These are phyloP conservation scores for Thermothelomyces thermophilus DNA, from an alignment of 2,329 filamentous ascomycete species.

Conservation along the genomic window DNA sequence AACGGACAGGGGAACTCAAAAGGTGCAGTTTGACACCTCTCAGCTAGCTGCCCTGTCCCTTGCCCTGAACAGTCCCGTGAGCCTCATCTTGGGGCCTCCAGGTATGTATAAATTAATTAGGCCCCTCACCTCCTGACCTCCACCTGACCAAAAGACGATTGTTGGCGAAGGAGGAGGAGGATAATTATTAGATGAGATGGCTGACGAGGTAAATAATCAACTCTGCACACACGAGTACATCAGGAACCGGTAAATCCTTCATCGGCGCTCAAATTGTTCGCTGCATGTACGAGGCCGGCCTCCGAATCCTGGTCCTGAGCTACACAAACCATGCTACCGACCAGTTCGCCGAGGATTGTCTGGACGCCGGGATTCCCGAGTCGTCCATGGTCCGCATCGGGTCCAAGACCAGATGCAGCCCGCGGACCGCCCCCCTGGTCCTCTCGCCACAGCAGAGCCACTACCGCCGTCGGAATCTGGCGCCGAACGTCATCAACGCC, in stretches of 20 bases:
- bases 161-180: no score
- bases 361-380: conserved; percentile 48
- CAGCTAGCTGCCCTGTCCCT: conserved; percentile 51
- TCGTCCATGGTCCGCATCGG: conserved; percentile 56
- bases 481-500: conserved; percentile 37
- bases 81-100: conserved; percentile 66
- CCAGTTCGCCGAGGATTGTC: conserved; percentile 59
- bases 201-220: no score
- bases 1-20: not conserved
- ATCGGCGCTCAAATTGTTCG: conserved; percentile 59
- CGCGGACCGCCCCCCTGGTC: conserved; percentile 40
- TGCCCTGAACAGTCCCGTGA: conserved; percentile 47
- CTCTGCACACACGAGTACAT: not conserved
- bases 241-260: conserved; percentile 70
- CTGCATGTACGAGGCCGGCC: conserved; percentile 44
- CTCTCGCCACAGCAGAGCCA: conserved; percentile 36
- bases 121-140: no score
- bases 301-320: conserved; percentile 56
- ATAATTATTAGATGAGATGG: no score
- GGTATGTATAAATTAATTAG: conserved; percentile 35
- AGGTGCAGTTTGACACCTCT: conserved; percentile 28
- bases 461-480: conserved; percentile 29
- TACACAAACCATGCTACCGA: conserved; percentile 65
- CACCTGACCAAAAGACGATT: no score
- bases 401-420: conserved; percentile 51